Evolutionary conservation across 2,329 filamentous ascomycete species (phyloP).

Genomic region (Pseudovirgaria hyperparasitica): DNA sequence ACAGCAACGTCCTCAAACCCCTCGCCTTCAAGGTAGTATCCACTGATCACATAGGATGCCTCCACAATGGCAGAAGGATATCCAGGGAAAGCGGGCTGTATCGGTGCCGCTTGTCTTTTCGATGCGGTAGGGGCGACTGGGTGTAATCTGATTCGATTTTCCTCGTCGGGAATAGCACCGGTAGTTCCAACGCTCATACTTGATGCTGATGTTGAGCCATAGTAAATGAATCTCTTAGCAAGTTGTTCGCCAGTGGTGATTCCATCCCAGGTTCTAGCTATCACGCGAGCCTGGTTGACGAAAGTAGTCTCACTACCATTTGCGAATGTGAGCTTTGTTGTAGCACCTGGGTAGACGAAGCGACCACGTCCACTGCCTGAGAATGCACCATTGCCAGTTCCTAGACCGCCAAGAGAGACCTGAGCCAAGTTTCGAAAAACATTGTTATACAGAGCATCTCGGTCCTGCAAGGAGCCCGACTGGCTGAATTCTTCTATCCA

Average conservation of each 20-base stretch:
- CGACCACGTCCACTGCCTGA: slow-evolving; percentile 24
- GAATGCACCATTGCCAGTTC: slow-evolving; percentile 31
- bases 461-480: slow-evolving; percentile 39
- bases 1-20: slow-evolving; percentile 35
- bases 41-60: slow-evolving; percentile 29
- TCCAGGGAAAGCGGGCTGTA: slow-evolving; percentile 19
- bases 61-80: slow-evolving; percentile 20
- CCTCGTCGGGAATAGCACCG: no score
- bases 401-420: slow-evolving; percentile 27
- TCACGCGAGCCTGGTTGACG: slow-evolving; percentile 31
- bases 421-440: slow-evolving; percentile 33
- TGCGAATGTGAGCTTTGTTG: slow-evolving; percentile 31
- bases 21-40: slow-evolving; percentile 31
- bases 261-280: slow-evolving; percentile 26
- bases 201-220: slow-evolving; percentile 4
- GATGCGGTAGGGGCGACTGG: no score
- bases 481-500: slow-evolving; percentile 37
- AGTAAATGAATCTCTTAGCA: slow-evolving; percentile 19
- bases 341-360: slow-evolving; percentile 28
- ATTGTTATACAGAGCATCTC: slow-evolving; percentile 44
- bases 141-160: no score
- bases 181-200: background rate
- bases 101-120: no score
- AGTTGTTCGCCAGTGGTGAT: slow-evolving; percentile 30
- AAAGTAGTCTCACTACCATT: slow-evolving; percentile 30